Conservation (phyloP, 345 rosid species). For the Gossypioides kirkii region DNA sequence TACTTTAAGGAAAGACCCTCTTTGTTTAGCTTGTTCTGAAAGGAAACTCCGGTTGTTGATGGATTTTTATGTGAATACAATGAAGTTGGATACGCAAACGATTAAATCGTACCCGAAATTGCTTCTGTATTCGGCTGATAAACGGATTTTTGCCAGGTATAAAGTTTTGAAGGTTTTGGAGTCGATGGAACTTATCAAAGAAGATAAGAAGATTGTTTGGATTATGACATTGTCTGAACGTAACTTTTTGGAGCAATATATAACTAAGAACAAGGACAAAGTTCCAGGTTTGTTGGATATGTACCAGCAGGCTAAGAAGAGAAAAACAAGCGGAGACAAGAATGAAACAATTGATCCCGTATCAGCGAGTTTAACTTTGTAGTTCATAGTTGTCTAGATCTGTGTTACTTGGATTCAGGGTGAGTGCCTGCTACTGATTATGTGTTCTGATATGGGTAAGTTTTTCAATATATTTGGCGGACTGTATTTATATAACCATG, state of each 20-base stretch:
- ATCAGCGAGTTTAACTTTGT: too few species aligned
- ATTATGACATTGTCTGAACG: not conserved
- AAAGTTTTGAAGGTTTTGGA: slow-evolving; percentile 6
- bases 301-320: not conserved
- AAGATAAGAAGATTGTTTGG: not conserved
- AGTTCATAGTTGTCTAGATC: not conserved
- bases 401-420: not conserved
- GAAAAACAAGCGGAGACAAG: not conserved
- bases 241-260: not conserved
- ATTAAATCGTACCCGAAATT: not conserved
- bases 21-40: slow-evolving; percentile 1
- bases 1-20: slow-evolving; percentile 8
- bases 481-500: not conserved
- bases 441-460: not conserved
- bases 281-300: slow-evolving; percentile 9
- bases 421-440: not conserved
- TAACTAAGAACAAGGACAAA: not conserved
- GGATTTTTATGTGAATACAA: slow-evolving; percentile 8
- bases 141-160: slow-evolving; percentile 1
- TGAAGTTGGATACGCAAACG: not conserved
- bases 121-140: not conserved
- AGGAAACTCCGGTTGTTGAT: not conserved
- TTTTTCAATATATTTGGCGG: not conserved
- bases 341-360: not conserved
- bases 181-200: slow-evolving; percentile 8